Evolutionary conservation across 2,329 filamentous ascomycete genomes (phyloP), one percentile per base, ranked within the genome.

Genomic region (Hymenoscyphus linearis): DNA sequence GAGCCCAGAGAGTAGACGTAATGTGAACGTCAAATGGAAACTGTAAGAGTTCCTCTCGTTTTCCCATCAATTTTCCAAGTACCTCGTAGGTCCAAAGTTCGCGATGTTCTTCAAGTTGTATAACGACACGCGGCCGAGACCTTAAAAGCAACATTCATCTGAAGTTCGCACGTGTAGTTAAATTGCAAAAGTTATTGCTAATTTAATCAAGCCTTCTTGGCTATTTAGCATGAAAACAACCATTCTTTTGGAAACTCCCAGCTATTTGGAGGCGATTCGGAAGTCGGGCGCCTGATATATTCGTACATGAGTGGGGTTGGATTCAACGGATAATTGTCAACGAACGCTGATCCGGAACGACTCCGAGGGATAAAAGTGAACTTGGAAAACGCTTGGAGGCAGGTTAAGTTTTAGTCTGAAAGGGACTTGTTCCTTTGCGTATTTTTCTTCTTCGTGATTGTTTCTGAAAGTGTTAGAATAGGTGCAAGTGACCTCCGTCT

Each of bases 251-350:
- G 25, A 47, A 31, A 12, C 26, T 58, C 26, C 56, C 56, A 52
- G 44, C 56, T 31, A 31, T 52, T 52, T 58, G 56, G 56, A 58
- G 44, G 56, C 56, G 56, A 58, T 58, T 58, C 56, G 56, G 56
- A 58, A 58, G n/a, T 35, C 56, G 44, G 56, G 50, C 22, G 26
- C 18, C 22, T 25, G n/a, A 22, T 25, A n/a, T 25, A 34, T 22
- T 52, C 27, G 52, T 58, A 58, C 16, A 58, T 58, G 26, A 58
- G 56, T 44, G 56, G 56, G 56, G 56, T 58, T 58, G 27, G 26
- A 44, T 18, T 58, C 37, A 7, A 44, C 56, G 56, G 56, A 37
- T 58, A 58, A 58, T 55, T 18, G 35, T 55, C 31, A 55, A 55
- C 25, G 26, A 52, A 26, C 27, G 40, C 40, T 22, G 40, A 47